phyloP scores from a whole-genome alignment of 2,329 filamentous ascomycete species.

The Aureobasidium pullulans region DNA sequence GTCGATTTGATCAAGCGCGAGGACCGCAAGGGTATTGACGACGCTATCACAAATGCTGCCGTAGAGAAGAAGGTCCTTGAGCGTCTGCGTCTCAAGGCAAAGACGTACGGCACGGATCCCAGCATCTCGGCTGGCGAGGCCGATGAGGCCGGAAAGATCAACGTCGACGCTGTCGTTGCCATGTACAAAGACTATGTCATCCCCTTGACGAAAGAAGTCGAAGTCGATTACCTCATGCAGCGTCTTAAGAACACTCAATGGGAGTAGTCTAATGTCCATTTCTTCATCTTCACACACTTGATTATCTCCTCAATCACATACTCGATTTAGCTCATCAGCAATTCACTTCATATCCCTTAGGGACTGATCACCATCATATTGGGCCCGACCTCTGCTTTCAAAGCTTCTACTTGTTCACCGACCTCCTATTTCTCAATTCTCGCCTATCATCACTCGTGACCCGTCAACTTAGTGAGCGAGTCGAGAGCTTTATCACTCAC shows the following conservation, averaged over 20 bases:
- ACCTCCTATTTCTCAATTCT: too few relatives aligned
- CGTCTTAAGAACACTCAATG: conserved; percentile 56
- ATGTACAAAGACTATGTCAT: conserved; percentile 87
- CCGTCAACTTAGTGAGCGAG: too few relatives aligned
- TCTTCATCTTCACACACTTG: too few relatives aligned
- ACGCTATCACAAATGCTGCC: conserved; percentile 79
- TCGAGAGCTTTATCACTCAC: too few relatives aligned
- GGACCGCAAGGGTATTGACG: conserved; percentile 74
- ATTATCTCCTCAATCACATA: too few relatives aligned
- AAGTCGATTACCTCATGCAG: conserved; percentile 98
- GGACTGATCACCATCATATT: too few relatives aligned
- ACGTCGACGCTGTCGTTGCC: conserved; percentile 80
- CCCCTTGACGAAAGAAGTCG: conserved; percentile 93
- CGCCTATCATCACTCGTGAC: too few relatives aligned
- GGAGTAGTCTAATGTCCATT: conserved; percentile 28
- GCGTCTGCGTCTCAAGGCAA: conserved; percentile 76
- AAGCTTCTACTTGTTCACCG: too few relatives aligned
- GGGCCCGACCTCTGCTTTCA: too few relatives aligned
- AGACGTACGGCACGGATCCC: conserved; percentile 89
- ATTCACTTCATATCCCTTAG: too few relatives aligned
- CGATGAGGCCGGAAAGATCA: conserved; percentile 65
- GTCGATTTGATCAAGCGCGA: conserved; percentile 72
- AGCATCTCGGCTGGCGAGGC: conserved; percentile 45
- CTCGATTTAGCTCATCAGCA: too few relatives aligned
- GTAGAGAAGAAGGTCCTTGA: conserved; percentile 92